These are phyloP conservation scores for Phytopythium kandeliae DNA, from an alignment of 352 stramenopile species.

Conservation along the genomic window DNA sequence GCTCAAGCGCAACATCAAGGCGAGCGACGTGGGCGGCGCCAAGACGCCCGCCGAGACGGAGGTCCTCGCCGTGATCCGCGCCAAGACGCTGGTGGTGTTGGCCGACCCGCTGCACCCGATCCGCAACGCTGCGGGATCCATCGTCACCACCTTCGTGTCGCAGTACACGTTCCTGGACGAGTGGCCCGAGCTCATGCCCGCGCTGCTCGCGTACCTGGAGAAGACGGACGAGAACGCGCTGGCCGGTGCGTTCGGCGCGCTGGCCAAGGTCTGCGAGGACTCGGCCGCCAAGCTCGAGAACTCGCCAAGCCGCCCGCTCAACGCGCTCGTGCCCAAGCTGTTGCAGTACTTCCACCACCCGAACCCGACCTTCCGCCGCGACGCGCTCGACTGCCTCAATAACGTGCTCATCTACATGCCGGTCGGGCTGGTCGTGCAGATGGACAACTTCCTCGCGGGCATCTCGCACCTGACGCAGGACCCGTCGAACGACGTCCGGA, in stretches of 20 bases:
- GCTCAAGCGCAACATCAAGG: slow-evolving; percentile 87
- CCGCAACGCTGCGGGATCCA: slow-evolving; percentile 66
- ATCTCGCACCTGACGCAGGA: slow-evolving; percentile 88
- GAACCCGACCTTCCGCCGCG: slow-evolving; percentile 64
- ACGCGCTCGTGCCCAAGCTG: slow-evolving; percentile 84
- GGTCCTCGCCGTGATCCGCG: slow-evolving; percentile 76
- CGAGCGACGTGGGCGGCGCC: slow-evolving; percentile 43
- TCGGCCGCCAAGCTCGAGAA: slow-evolving; percentile 87
- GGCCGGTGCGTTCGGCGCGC: slow-evolving; percentile 77
- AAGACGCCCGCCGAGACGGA: slow-evolving; percentile 57
- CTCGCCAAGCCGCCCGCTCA: slow-evolving; percentile 81
- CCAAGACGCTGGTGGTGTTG: slow-evolving; percentile 66
- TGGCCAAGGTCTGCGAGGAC: slow-evolving; percentile 90
- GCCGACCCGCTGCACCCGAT: slow-evolving; percentile 59
- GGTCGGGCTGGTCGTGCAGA: slow-evolving; percentile 84
- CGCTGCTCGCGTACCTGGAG: slow-evolving; percentile 52
- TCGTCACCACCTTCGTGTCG: slow-evolving; percentile 84
- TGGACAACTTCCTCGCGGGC: slow-evolving; percentile 86
- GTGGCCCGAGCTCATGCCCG: slow-evolving; percentile 85
- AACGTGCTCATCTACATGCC: slow-evolving; percentile 88
- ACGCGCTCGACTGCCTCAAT: slow-evolving; percentile 88
- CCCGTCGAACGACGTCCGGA: slow-evolving; percentile 70
- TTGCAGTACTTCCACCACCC: slow-evolving; percentile 88
- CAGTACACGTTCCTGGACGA: slow-evolving; percentile 86
- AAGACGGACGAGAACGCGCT: slow-evolving; percentile 61